A percentile compares a stretch with the other conserved stretches of the same genome.
phyloP scores from a whole-genome alignment of 148 eudicot genomes.

The Persicaria tinctoria region DNA sequence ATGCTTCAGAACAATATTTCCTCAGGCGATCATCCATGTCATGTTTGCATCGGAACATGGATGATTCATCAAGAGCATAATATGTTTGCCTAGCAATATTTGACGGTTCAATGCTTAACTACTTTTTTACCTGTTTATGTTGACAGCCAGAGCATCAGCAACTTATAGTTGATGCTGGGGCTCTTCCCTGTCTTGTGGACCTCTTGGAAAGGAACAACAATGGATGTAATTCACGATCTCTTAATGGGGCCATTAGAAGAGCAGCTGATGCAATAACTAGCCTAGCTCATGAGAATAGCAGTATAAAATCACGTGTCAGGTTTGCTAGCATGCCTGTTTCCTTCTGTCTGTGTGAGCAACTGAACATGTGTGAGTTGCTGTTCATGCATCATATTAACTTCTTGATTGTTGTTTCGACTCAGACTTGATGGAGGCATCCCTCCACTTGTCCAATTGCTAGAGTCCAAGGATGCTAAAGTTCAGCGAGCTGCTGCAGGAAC shows the following conservation, averaged over 20 bases:
- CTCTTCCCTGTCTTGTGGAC: conserved; percentile 64
- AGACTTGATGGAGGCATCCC: conserved; percentile 84
- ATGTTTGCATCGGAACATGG: no score
- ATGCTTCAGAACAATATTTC: no score
- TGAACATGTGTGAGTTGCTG: not conserved
- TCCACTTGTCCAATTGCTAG: conserved; percentile 78
- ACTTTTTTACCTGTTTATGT: not conserved
- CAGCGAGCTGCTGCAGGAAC: conserved; percentile 92
- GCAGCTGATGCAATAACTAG: conserved; percentile 95
- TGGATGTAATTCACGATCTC: conserved; percentile 38
- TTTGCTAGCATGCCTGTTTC: conserved; percentile 19
- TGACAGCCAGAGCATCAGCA: conserved; percentile 84
- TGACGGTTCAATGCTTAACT: not conserved
- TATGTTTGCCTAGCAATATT: not conserved
- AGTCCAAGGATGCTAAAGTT: conserved; percentile 56
- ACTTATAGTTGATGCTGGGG: conserved; percentile 82
- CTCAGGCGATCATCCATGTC: no score
- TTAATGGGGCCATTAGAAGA: conserved; percentile 63
- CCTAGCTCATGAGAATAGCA: conserved; percentile 89
- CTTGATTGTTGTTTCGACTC: not conserved
- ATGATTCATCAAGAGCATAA: not conserved
- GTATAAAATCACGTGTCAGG: conserved; percentile 72
- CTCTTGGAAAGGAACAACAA: conserved; percentile 46
- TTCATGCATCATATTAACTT: not conserved
- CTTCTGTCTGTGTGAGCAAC: not conserved